Evolutionary conservation across 768 basidiomycete species (phyloP), one percentile per base, ranked within the genome.

Genomic region (Hypholoma sublateritium): DNA sequence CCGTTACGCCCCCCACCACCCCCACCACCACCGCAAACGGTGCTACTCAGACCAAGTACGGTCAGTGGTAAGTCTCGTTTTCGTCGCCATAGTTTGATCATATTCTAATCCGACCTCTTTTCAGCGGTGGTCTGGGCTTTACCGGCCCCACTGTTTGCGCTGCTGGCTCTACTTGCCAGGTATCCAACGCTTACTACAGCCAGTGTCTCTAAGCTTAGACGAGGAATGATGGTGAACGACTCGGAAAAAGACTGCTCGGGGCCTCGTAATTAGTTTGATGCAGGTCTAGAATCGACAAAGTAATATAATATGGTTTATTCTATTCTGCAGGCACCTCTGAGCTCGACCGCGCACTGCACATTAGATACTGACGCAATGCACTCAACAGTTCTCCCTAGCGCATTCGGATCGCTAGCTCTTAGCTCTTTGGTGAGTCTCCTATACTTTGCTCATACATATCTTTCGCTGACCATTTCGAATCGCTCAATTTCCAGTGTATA

Each of bases 11-110:
- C n/a, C 57, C 59, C 39, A 57, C 58, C 49, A 65, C 61, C 49
- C 58, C 64, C 61, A 68, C 61, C 35, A 41, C 48, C 14, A 39
- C 63, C 44, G 54, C 68, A 28, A 62, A 70, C 17, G 63, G 55
- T 57, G 61, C 68, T 50, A 72, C 72, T 22, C 70, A 71, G 61
- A 65, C 69, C 59, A 68, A 72, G 50, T 75, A 64, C 53, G 72
- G 72, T 35, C 72, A 75, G 70, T 73, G 53, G 53, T 53, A 46
- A 3, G 53, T 21, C 19, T 24, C n/a, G 45, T 49, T 17, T 21
- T 11, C 19, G 44, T 14, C 25, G 13, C 6, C 17, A 22, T 17
- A 13, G 9, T 28, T 22, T 53, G 32, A 22, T 42, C 16, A 19
- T 5, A n/a, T 11, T 24, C 25, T 34, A 13, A 22, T 39, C 28